These are phyloP conservation scores for Medicago truncatula DNA, from an alignment of 306 rosid species.

Conservation along the genomic window DNA sequence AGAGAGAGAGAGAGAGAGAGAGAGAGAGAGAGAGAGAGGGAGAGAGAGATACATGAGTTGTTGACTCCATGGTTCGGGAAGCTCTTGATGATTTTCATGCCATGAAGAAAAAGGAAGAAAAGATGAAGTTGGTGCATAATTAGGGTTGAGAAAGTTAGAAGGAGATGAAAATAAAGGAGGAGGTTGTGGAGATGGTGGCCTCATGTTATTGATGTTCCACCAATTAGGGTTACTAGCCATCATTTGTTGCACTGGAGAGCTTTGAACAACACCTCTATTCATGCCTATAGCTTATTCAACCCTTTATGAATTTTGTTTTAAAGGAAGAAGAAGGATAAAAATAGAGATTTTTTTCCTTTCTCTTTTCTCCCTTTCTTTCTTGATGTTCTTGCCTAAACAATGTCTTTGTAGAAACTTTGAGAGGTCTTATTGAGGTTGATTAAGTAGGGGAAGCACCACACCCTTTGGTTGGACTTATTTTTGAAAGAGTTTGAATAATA, in stretches of 20 bases:
- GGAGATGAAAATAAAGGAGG: conserved; percentile 67
- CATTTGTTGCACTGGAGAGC: conserved; percentile 94
- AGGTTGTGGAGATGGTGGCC: conserved; percentile 54
- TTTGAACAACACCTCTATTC: conserved; percentile 84
- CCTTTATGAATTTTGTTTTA: conserved; percentile 10
- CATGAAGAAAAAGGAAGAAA: conserved; percentile 66
- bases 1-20: conserved; percentile 3
- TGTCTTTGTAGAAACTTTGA: conserved; percentile 64
- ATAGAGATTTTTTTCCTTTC: conserved; percentile 19
- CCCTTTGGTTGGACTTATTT: conserved; percentile 48
- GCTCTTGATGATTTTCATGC: conserved; percentile 69
- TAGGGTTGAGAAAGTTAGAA: conserved; percentile 52
- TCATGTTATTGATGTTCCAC: conserved; percentile 85
- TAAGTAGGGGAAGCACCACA: conserved; percentile 59
- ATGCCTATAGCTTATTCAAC: conserved; percentile 44
- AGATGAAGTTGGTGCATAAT: conserved; percentile 47
- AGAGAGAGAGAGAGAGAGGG: background rate
- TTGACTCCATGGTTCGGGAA: conserved; percentile 95
- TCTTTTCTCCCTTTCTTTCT: conserved; percentile 32
- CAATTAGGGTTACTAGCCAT: conserved; percentile 92
- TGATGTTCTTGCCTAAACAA: conserved; percentile 47
- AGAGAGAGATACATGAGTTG: conserved; percentile 63
- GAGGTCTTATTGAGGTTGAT: conserved; percentile 58
- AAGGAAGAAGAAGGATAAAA: background rate
- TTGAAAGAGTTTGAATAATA: conserved; percentile 66